These are phyloP conservation scores for Monosporascus sp. DNA, from an alignment of 2,329 filamentous ascomycete genomes.

Conservation along the genomic window DNA sequence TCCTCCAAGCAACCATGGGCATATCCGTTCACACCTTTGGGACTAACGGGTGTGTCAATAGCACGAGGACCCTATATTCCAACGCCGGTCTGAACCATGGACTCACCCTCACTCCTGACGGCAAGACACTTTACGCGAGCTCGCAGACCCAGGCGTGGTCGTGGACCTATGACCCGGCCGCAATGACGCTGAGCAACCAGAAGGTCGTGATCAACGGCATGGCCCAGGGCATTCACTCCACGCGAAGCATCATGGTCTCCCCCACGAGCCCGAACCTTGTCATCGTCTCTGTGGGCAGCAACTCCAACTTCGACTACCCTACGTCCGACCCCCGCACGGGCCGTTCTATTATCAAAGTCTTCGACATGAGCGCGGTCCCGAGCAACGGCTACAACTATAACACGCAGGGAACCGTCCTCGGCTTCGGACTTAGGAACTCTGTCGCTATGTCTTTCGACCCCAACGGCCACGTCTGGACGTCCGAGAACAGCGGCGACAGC, in stretches of 20 bases:
- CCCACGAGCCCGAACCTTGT: conserved; percentile 44
- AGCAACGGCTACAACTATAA: conserved; percentile 34
- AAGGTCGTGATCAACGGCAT: conserved; percentile 49
- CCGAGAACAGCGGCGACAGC: conserved; percentile 61
- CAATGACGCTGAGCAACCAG: conserved; percentile 33
- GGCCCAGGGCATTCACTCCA: conserved; percentile 46
- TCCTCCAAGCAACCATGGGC: conserved; percentile 22
- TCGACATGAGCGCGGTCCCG: conserved; percentile 20
- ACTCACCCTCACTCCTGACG: conserved; percentile 33
- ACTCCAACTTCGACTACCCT: conserved; percentile 47
- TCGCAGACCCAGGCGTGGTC: conserved; percentile 44
- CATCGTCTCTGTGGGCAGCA: conserved; percentile 50
- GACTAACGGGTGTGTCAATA: conserved; percentile 22
- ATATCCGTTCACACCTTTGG: conserved; percentile 24
- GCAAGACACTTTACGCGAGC: conserved; percentile 38
- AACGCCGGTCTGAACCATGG: conserved; percentile 36
- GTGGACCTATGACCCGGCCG: conserved; percentile 49
- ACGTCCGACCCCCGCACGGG: conserved; percentile 43
- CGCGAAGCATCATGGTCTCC: conserved; percentile 51
- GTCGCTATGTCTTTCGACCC: conserved; percentile 41
- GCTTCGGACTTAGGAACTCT: conserved; percentile 61
- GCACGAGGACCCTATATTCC: conserved; percentile 17
- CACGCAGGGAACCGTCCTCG: conserved; percentile 25
- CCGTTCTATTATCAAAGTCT: conserved; percentile 51
- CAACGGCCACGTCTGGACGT: conserved; percentile 40